Conservation (phyloP, 2,329 filamentous ascomycete genomes). For the Paraphaeosphaeria minitans region DNA sequence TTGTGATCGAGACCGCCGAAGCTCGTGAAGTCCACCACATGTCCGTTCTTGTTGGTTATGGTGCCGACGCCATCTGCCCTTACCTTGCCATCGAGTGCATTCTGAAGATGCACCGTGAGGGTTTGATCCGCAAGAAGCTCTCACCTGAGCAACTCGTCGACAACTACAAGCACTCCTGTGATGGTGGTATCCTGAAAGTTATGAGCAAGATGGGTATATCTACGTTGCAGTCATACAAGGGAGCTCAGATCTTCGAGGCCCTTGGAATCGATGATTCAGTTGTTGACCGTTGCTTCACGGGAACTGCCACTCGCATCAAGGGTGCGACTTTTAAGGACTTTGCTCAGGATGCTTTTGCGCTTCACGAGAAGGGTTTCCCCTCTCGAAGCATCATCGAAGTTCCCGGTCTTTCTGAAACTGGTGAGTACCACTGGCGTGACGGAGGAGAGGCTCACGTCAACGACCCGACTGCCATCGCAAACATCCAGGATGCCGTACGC, state of each 20-base stretch:
- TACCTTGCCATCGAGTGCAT: slow-evolving; percentile 97
- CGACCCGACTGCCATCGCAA: slow-evolving; percentile 91
- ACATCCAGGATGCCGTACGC: slow-evolving; percentile 94
- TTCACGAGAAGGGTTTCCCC: slow-evolving; percentile 93
- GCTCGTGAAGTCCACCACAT: slow-evolving; percentile 98
- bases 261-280: slow-evolving; percentile 91
- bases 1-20: slow-evolving; percentile 91
- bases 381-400: slow-evolving; percentile 76
- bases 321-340: slow-evolving; percentile 93
- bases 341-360: slow-evolving; percentile 90
- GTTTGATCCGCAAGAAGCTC: slow-evolving; percentile 88
- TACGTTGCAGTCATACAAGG: slow-evolving; percentile 94
- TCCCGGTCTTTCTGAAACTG: slow-evolving; percentile 84
- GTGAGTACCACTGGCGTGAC: slow-evolving; percentile 98
- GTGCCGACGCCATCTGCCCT: slow-evolving; percentile 91
- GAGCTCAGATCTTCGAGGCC: slow-evolving; percentile 96
- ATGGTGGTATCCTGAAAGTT: slow-evolving; percentile 95
- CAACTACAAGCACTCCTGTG: slow-evolving; percentile 96
- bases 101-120: slow-evolving; percentile 92
- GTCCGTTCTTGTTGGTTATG: slow-evolving; percentile 96
- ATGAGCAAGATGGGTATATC: slow-evolving; percentile 99
- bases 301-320: slow-evolving; percentile 91
- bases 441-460: slow-evolving; percentile 95
- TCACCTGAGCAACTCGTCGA: slow-evolving; percentile 80
- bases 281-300: slow-evolving; percentile 92